Evolutionary conservation across 78 protist species (phyloP).

Genomic region (Speleostelium caveatum): DNA sequence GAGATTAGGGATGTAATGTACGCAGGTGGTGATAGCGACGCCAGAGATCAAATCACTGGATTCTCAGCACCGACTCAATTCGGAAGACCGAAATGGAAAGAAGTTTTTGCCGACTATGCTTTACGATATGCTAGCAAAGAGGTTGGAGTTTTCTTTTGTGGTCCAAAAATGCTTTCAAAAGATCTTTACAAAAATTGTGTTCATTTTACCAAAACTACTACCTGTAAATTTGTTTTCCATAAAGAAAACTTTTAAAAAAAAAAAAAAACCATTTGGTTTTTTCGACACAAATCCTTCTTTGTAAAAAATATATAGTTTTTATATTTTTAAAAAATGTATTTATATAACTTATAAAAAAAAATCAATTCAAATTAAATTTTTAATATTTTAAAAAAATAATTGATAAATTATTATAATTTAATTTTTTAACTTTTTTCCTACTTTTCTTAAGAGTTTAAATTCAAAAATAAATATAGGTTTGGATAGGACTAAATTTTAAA

Average conservation of each 20-base stretch:
- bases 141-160: conserved; percentile 91
- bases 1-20: conserved; percentile 85
- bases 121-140: conserved; percentile 43
- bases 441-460: too few species aligned
- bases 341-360: too few species aligned
- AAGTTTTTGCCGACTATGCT: conserved; percentile 67
- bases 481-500: too few species aligned
- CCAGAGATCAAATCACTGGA: conserved; percentile 84
- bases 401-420: too few species aligned
- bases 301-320: too few species aligned
- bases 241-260: conserved; percentile 91
- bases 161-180: conserved; percentile 84
- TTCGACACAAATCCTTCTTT: too few species aligned
- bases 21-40: conserved; percentile 68
- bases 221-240: conserved; percentile 73
- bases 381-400: too few species aligned
- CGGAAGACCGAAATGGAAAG: conserved; percentile 80
- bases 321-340: too few species aligned
- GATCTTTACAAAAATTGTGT: conserved; percentile 42
- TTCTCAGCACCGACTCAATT: conserved; percentile 72
- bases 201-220: conserved; percentile 49
- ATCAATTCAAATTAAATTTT: too few species aligned
- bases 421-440: too few species aligned
- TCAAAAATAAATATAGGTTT: too few species aligned
- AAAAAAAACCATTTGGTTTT: too few species aligned